Conservation (phyloP, 164 flowering plant species). For the Stephania cephalantha region DNA sequence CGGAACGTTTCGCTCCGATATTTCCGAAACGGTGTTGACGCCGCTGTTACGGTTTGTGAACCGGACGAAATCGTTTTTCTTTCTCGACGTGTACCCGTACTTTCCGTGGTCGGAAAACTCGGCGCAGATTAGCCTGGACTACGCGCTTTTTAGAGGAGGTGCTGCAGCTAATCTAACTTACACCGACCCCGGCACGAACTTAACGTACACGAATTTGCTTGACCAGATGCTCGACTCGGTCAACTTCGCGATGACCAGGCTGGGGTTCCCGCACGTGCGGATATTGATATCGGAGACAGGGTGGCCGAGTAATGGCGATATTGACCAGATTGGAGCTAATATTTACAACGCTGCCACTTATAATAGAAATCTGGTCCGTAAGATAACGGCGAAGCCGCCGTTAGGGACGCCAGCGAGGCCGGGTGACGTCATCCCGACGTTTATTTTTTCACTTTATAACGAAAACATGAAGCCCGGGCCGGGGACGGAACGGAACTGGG, state of each 20-base stretch:
- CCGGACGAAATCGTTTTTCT: conserved; percentile 74
- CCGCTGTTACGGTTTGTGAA: conserved; percentile 72
- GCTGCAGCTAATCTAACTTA: conserved; percentile 19
- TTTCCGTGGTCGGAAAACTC: conserved; percentile 66
- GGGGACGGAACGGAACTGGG: conserved; percentile 89
- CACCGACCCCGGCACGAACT: conserved; percentile 49
- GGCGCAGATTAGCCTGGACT: conserved; percentile 43
- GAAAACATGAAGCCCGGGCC: conserved; percentile 80
- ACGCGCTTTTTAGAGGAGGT: conserved; percentile 44
- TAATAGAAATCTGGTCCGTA: conserved; percentile 58
- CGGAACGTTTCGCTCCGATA: conserved; percentile 66
- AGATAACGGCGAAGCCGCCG: conserved; percentile 40
- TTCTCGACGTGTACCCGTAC: conserved; percentile 75
- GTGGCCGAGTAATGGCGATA: conserved; percentile 78
- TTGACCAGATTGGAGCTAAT: conserved; percentile 65
- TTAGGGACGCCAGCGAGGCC: conserved; percentile 84
- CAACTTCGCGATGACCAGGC: conserved; percentile 50
- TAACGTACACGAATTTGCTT: conserved; percentile 58
- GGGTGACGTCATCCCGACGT: conserved; percentile 45
- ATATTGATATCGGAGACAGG: conserved; percentile 77
- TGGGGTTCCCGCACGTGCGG: conserved; percentile 50
- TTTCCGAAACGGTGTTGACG: conserved; percentile 40
- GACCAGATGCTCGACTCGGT: conserved; percentile 87
- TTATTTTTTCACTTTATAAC: conserved; percentile 64
- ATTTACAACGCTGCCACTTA: conserved; percentile 83